Evolutionary conservation across 331 rosid genomes (phyloP), one percentile per base, ranked within the genome.

Genomic region (Phaseolus coccineus): DNA sequence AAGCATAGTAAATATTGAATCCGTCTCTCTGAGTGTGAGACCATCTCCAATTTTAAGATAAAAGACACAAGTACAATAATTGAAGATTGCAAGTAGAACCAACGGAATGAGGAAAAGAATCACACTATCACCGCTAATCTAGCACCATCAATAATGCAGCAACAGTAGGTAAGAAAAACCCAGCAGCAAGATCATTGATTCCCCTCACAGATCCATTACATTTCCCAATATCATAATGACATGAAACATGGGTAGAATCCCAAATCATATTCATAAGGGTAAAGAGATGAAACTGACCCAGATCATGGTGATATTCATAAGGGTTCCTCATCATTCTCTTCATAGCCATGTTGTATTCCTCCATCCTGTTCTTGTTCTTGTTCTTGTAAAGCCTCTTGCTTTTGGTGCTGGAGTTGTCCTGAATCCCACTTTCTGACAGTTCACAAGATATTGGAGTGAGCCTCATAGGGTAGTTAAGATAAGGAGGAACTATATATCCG

Each of bases 251-350:
- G 28, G 52, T 37, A 19, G 22, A 19, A 19, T 19, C 22, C 22
- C 22, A 19, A 19, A 19, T 19, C 22, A 19, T 19, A 19, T 19
- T 19, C 22, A 19, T 19, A 71, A 39, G 2, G 33, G 22, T 6
- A 65, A 25, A 55, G 11, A 81, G 62, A 81, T 33, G 89, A 78
- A 70, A 87, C 97, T 75, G 81, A 95, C 98, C 97, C 63, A 93
- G 86, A 85, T 95, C 96, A 65, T 95, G 99, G 40, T 95, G 97
- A 84, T 95, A 95, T 84, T 95, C 99, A 48, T 88, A 93, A 62
- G 99, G 99, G 78, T 83, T 95, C 78, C 89, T 93, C 99, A 89
- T 95, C 99, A 93, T 95, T 78, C 64, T 86, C 91, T 83, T 95
- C 99, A 91, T 95, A 33, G 97, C 92, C 51, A 63, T 77, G 83